Evolutionary conservation across 768 basidiomycete species (phyloP), one percentile per base, ranked within the genome.

Genomic region (Kwoniella sp.): DNA sequence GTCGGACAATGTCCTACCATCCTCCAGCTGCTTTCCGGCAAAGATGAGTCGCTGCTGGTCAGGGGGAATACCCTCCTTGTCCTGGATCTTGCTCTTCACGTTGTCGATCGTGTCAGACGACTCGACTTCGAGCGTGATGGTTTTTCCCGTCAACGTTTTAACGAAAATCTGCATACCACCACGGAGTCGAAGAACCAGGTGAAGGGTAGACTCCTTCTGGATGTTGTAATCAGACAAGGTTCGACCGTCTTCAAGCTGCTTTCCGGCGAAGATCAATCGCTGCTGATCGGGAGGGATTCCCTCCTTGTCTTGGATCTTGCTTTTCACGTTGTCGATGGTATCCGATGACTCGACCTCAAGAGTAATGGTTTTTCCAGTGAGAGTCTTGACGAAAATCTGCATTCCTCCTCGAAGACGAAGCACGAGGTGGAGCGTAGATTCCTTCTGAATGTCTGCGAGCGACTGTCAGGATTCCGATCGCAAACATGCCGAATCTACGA

Each of bases 231-330:
- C 88, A 0, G 86, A 88, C 0, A 90, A 78, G 0, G 89, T 92
- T 20, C 89, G 86, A 17, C 89, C 89, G 62, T 91, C 89, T 63
- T 92, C 89, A 8, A 91, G 77, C 72, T 92, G 89, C 77, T 92
- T 91, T 27, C 89, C 89, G 26, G 89, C 89, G 60, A 91, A 91
- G 73, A 90, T 91, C 7, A 91, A 79, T 38, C 88, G 86, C 66
- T 91, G 88, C 69, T 89, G 88, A 64, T 90, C 89, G 5, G 89
- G 89, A 53, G 89, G 90, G 61, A 93, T 95, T 56, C 84, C 89
- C 67, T 90, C 89, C 78, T 91, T 92, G 73, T 91, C 89, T 73
- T 91, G 89, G 41, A 93, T 91, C 82, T 90, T 91, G 34, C 85
- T 84, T 80, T 91, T 91, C 20, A 91, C 88, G 61, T 90, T 89